A percentile compares a stretch with the other conserved stretches of the same genome.
These are phyloP conservation scores for Fusarium longipes DNA, from an alignment of 2,329 filamentous ascomycete species.

Conservation along the genomic window DNA sequence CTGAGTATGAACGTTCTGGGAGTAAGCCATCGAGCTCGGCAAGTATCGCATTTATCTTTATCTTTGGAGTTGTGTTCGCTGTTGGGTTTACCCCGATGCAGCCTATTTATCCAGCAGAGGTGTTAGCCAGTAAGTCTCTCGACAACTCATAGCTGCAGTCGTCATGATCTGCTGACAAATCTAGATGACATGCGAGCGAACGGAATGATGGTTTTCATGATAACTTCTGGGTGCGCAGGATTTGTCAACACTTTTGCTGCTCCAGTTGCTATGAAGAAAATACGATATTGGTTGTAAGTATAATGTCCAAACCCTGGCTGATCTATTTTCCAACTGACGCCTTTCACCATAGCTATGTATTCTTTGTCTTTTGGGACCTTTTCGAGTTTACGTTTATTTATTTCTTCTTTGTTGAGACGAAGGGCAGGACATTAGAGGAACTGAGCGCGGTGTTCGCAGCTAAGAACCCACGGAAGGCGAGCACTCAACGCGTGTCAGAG, in stretches of 20 bases:
- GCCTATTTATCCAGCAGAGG: slow-evolving; percentile 16
- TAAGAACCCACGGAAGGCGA: slow-evolving; percentile 6
- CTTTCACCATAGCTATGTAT: neutral
- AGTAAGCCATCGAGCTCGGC: slow-evolving; percentile 7
- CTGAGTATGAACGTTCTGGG: slow-evolving; percentile 2
- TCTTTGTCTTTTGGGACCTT: slow-evolving; percentile 20
- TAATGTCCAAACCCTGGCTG: rapidly evolving
- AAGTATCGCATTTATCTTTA: slow-evolving; percentile 16
- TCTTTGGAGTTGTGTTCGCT: slow-evolving; percentile 9
- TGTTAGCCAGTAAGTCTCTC: neutral
- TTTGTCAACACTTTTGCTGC: slow-evolving; percentile 39
- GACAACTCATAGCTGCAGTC: no score
- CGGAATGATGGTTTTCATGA: slow-evolving; percentile 32
- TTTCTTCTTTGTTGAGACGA: slow-evolving; percentile 15
- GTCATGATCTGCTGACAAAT: neutral
- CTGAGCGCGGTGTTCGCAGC: neutral
- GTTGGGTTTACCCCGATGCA: slow-evolving; percentile 18
- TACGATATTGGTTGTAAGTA: slow-evolving; percentile 25
- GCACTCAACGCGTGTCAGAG: neutral
- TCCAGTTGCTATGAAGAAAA: slow-evolving; percentile 36
- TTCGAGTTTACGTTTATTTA: slow-evolving; percentile 9
- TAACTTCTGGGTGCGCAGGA: slow-evolving; percentile 25
- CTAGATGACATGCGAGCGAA: slow-evolving; percentile 37
- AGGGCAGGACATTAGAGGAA: neutral
- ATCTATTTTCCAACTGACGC: neutral